Evolutionary conservation across 2,329 filamentous ascomycete genomes (phyloP).

Genomic region (Paraphoma chrysanthemicola): DNA sequence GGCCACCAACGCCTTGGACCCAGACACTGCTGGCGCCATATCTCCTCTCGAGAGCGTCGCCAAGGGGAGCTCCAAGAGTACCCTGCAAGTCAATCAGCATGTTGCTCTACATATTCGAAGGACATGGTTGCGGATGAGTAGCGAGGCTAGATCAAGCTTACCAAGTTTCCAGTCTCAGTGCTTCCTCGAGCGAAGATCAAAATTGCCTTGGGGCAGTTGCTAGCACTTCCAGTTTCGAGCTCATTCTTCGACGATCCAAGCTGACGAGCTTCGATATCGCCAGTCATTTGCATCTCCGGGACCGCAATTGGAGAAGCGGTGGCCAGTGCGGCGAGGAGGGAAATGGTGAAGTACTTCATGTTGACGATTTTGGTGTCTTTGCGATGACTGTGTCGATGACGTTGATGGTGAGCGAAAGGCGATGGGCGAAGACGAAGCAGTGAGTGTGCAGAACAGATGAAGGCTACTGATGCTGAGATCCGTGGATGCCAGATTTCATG

Average conservation of each 20-base stretch:
- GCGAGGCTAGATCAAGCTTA: conserved; percentile 3
- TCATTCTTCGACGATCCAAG: conserved; percentile 20
- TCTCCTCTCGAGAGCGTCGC: conserved; percentile 23
- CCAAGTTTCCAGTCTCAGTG: conserved; percentile 36
- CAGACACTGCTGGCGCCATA: conserved; percentile 34
- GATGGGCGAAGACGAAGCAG: background rate
- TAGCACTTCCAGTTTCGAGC: conserved; percentile 25
- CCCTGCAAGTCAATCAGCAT: conserved; percentile 18
- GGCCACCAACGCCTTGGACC: conserved; percentile 43
- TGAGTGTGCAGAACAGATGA: conserved; percentile 1
- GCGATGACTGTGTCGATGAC: background rate
- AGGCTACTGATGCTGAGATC: conserved; percentile 2
- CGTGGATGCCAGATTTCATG: background rate
- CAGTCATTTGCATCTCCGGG: conserved; percentile 2
- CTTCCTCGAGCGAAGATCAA: conserved; percentile 38
- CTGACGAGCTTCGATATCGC: conserved; percentile 21
- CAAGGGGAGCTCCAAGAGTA: conserved; percentile 26
- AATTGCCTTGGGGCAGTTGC: conserved; percentile 32
- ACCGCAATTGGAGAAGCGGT: conserved; percentile 11
- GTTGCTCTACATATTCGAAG: background rate
- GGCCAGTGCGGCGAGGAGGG: conserved; percentile 15
- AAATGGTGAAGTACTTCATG: conserved; percentile 30
- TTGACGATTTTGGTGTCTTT: background rate
- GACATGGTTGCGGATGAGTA: too few relatives aligned
- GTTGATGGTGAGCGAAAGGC: background rate